Conservation (phyloP, 129 eudicot species). For the Artemisia argyi region DNA sequence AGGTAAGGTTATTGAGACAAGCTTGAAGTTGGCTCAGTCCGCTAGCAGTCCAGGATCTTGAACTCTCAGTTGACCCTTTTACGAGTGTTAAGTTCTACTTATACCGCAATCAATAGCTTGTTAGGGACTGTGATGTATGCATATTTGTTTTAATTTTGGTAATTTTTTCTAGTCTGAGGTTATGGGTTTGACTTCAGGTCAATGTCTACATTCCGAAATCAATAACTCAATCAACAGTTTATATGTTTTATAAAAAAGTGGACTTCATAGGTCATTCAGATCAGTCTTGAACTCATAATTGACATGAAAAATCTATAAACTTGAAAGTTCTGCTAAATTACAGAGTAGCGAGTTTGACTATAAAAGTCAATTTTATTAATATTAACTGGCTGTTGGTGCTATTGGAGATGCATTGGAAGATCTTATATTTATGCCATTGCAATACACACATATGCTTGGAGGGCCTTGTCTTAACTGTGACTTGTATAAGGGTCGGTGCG, state of each 20-base stretch:
- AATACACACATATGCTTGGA: conserved; percentile 64
- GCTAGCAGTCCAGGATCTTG: too few species aligned
- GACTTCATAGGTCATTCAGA: not conserved
- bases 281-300: not conserved
- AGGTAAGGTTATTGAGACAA: too few species aligned
- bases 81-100: too few species aligned
- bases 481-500: conserved; percentile 79
- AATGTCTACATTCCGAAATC: too few species aligned
- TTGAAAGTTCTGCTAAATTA: not conserved
- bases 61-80: too few species aligned
- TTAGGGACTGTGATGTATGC: too few species aligned
- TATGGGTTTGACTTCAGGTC: not conserved
- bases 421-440: conserved; percentile 56
- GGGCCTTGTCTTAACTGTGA: conserved; percentile 73
- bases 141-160: too few species aligned
- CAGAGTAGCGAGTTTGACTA: not conserved
- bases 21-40: too few species aligned
- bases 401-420: conserved; percentile 63
- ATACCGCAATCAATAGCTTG: too few species aligned
- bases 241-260: not conserved
- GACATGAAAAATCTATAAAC: not conserved
- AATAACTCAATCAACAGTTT: not conserved
- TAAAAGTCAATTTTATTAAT: not conserved
- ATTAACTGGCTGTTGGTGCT: conserved; percentile 64
- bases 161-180: not conserved